Percentiles rank a stretch among this genome's conserved stretches.
These are phyloP conservation scores for Tricharina praecox DNA, from an alignment of 495 filamentous ascomycete genomes.

Conservation along the genomic window DNA sequence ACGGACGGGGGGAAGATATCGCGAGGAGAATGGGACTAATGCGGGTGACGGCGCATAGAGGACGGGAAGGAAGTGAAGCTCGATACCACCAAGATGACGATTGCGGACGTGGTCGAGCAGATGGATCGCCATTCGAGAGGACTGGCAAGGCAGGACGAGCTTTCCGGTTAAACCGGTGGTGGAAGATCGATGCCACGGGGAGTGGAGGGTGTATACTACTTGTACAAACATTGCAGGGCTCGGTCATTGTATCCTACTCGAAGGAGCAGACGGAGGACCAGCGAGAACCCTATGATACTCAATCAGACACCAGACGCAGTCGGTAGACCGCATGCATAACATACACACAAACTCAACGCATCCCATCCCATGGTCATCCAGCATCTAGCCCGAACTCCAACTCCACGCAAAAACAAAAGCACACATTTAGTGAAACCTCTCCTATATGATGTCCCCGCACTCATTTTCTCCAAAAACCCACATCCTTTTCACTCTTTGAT, in stretches of 20 bases:
- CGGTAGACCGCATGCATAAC: background rate
- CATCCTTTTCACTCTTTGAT: no score
- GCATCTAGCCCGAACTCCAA: background rate
- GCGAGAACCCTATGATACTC: background rate
- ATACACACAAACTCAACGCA: background rate
- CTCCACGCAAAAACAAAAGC: background rate
- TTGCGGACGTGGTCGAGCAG: slow-evolving; percentile 75
- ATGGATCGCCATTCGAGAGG: slow-evolving; percentile 72
- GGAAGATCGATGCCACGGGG: no score
- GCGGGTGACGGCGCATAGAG: slow-evolving; percentile 36
- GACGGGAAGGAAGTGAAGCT: slow-evolving; percentile 64
- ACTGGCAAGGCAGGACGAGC: slow-evolving; percentile 63
- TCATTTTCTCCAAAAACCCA: no score
- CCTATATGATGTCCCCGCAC: no score
- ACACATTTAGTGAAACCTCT: no score
- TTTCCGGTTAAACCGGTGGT: slow-evolving; percentile 42
- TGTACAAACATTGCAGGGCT: no score
- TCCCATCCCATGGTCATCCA: background rate
- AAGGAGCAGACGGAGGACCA: no score
- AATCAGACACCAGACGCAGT: background rate
- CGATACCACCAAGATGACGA: slow-evolving; percentile 56
- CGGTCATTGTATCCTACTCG: no score
- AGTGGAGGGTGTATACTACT: no score
- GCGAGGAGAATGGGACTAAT: slow-evolving; percentile 6
- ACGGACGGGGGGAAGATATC: no score